Base-by-base conservation (phyloP, 2,329 filamentous ascomycete genomes). In the Clathrospora elynae region DNA sequence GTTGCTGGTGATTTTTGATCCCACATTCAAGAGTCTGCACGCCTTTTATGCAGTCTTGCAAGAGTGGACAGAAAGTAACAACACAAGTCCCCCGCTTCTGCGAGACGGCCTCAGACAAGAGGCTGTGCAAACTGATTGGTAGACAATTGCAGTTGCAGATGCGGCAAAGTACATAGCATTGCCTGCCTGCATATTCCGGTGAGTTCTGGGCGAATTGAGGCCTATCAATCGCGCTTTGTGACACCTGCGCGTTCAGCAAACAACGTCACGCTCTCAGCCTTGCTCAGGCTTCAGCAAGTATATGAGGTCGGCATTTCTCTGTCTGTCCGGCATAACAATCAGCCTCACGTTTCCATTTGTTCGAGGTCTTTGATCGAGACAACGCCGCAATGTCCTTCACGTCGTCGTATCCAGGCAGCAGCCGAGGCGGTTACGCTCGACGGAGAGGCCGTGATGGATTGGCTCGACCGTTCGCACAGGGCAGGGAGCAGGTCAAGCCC, bases 111-210 rank as follows among this genome's bases (percentile, higher is more conserved):
- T 38, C 20, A 40, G 51, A 48, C 39, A 45, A 39, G 23, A 30
- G 44, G 51, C 51, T 52, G 52, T 59, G 47, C 48, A 53, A 50
- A 49, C n/a, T 26, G 53, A 66, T 60, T 66, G 61, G 62, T 53
- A 55, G 37, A 53, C 7, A 43, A 32, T 32, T 10, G 20, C 18
- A 31, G 26, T 22, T 35, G 24, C 16, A 4, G 35, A 47, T 51
- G 57, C 59, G 40, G 53, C 40, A 41, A 48, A 42, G 33, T 38
- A 24, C 35, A 14, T 14, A 13, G 33, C 17, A 31, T 22, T 49
- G 18, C 40, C 32, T 59, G 49, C 54, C 44, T 61, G 50, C 51
- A 55, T 49, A 13, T 19, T 47, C 40, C 37, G 46, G 44, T 33
- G 41, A 39, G 24, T 12, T 36, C 32, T 45, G 28, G 43, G 46